Evolutionary conservation across 163 green algal genomes (phyloP), one percentile per base, ranked within the genome.

Genomic region (Chloroidium sp.): DNA sequence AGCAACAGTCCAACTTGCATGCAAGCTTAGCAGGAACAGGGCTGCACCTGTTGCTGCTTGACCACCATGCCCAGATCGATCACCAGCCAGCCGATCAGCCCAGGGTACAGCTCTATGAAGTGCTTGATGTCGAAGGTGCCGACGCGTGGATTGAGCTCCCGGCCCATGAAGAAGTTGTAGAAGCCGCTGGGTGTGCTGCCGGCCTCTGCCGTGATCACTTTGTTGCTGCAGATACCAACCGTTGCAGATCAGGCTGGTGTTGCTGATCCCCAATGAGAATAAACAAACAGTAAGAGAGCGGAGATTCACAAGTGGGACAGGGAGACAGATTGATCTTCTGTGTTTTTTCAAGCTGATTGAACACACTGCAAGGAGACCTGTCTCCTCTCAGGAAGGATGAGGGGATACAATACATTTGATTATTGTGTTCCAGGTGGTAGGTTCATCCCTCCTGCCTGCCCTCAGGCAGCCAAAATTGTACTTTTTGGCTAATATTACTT

Each of bases 91-190:
- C 90, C 95, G 2, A 98, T 97, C 62, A 98, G 82, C 59, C 94
- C 95, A 4, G 95, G 95, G 86, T 95, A 95, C 60, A 98, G 87
- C 92, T 98, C 95, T 82, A 92, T 97, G 80, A 97, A 98, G 81
- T 98, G 92, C 86, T 98, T 98, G 61, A 94, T 72, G 84, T 98
- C 95, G 0, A 78, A 59, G 77, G 6, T 59, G 59, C 86, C 86
- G 1, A 92, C 58, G 3, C 92, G 78, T 1, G 95, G 95, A 85
- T 98, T 98, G 4, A 98, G 88, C 86, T 98, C 95, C 1, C 93
- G 80, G 3, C 95, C 95, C 81, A 98, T 97, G 91, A 95, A 98
- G 79, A 97, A 98, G 86, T 98, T 91, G 84, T 98, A 98, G 2
- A 92, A 79, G 1, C 60, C 61, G 80, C 90, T 88, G 2, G 90